These are phyloP conservation scores for Sclerotinia trifoliorum DNA, from an alignment of 2,329 filamentous ascomycete genomes.

Conservation along the genomic window DNA sequence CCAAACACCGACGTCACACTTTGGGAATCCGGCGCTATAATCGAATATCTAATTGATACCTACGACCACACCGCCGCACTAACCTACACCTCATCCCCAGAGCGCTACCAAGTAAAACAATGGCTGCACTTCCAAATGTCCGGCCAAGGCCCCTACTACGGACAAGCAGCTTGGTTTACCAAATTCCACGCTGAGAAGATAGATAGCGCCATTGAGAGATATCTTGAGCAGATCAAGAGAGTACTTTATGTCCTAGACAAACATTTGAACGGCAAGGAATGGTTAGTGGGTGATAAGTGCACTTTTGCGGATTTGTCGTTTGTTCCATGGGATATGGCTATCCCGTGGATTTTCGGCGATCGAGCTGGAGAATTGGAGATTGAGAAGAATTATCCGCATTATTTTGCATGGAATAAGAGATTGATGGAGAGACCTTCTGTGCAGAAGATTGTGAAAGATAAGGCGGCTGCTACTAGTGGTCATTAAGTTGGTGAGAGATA, in stretches of 20 bases:
- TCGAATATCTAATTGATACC: conserved; percentile 45
- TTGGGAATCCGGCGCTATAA: conserved; percentile 44
- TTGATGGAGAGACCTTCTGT: conserved; percentile 27
- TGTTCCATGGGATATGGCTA: conserved; percentile 24
- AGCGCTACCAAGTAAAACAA: conserved; percentile 3
- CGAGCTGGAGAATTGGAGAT: conserved; percentile 24
- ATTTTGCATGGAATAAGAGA: conserved; percentile 27
- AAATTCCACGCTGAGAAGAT: conserved; percentile 44
- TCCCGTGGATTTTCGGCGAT: conserved; percentile 25
- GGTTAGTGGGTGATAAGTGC: conserved; percentile 43
- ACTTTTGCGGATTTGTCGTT: conserved; percentile 42
- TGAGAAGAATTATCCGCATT: conserved; percentile 32
- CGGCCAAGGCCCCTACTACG: neutral
- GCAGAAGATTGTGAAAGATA: conserved; percentile 27
- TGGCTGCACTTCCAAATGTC: neutral
- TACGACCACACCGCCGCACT: conserved; percentile 39
- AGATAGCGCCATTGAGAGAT: conserved; percentile 45
- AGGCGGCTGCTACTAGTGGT: conserved; percentile 23
- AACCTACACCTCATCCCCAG: neutral
- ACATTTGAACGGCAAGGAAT: conserved; percentile 41
- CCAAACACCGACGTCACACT: conserved; percentile 42
- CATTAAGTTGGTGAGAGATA: neutral
- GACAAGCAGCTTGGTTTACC: conserved; percentile 38
- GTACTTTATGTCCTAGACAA: conserved; percentile 44
- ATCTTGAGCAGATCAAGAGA: conserved; percentile 43